phyloP scores from a whole-genome alignment of 805 yeast genomes.

The Metschnikowia cubensis region DNA sequence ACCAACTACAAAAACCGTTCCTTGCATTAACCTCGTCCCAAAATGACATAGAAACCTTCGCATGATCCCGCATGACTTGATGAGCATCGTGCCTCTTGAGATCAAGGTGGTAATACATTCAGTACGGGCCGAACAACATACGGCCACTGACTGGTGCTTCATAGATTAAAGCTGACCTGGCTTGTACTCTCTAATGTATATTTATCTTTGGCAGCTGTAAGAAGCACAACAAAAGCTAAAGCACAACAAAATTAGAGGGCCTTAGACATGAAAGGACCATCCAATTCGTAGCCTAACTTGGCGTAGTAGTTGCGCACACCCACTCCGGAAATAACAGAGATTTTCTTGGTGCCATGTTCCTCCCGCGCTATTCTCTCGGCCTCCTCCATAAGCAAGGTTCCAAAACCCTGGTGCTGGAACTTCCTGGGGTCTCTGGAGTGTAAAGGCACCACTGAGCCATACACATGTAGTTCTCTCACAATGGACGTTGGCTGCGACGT shows the following conservation, averaged over 20 bases:
- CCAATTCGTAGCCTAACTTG: slow-evolving; percentile 83
- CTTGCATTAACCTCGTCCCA: background rate
- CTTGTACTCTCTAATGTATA: background rate
- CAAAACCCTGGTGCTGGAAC: slow-evolving; percentile 98
- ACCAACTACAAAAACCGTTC: background rate
- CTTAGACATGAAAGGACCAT: slow-evolving; percentile 97
- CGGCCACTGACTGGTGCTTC: background rate
- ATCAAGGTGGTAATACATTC: background rate
- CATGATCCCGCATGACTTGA: background rate
- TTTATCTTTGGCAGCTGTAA: background rate
- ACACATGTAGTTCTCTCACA: slow-evolving; percentile 95
- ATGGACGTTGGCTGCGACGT: slow-evolving; percentile 80
- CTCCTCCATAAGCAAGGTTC: slow-evolving; percentile 95
- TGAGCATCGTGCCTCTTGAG: background rate
- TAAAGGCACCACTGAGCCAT: slow-evolving; percentile 94
- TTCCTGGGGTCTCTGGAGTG: slow-evolving; percentile 96
- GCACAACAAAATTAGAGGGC: slow-evolving; percentile 7
- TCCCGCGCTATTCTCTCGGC: slow-evolving; percentile 94
- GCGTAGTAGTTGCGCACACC: slow-evolving; percentile 97
- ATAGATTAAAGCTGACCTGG: background rate
- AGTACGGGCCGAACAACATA: background rate
- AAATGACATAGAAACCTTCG: background rate
- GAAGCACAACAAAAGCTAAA: background rate
- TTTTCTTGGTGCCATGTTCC: slow-evolving; percentile 89
- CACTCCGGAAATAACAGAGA: slow-evolving; percentile 93